phyloP scores from a whole-genome alignment of 2,329 filamentous ascomycete species.

The Ophiostoma sp. region DNA sequence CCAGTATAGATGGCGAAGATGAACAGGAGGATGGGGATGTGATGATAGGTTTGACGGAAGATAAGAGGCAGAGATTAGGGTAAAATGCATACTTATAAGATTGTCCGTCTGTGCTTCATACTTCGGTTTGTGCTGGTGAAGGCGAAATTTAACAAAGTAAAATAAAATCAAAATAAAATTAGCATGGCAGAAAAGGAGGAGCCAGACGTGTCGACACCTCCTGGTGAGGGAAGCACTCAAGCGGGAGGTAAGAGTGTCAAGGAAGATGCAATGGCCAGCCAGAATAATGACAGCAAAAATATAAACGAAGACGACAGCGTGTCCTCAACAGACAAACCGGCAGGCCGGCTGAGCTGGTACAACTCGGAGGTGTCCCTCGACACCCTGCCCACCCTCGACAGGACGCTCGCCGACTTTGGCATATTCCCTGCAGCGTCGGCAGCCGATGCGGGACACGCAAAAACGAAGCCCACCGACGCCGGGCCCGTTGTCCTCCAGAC shows the following conservation, averaged over 20 bases:
- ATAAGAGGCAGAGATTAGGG: background rate
- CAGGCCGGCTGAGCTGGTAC: background rate
- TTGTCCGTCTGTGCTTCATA: no score
- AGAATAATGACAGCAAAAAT: background rate
- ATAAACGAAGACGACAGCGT: background rate
- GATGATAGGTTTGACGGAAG: background rate
- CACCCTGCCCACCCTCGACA: background rate
- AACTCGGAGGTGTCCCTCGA: background rate
- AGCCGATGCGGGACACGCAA: background rate
- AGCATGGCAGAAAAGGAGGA: background rate
- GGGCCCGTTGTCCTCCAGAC: background rate
- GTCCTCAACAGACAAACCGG: background rate
- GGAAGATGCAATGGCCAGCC: background rate
- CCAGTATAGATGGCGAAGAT: background rate
- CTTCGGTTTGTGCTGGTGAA: background rate
- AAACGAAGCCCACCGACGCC: background rate
- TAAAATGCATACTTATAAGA: background rate
- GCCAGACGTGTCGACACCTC: background rate
- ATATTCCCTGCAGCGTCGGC: background rate
- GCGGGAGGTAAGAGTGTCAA: background rate
- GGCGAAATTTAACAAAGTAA: no score
- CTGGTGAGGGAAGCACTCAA: background rate
- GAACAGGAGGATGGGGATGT: background rate
- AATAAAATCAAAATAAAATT: background rate
- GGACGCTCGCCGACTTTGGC: background rate